Percentiles rank a stretch among this genome's conserved stretches.
Conservation (phyloP, 768 basidiomycete species). For the Pholiota conissans region DNA sequence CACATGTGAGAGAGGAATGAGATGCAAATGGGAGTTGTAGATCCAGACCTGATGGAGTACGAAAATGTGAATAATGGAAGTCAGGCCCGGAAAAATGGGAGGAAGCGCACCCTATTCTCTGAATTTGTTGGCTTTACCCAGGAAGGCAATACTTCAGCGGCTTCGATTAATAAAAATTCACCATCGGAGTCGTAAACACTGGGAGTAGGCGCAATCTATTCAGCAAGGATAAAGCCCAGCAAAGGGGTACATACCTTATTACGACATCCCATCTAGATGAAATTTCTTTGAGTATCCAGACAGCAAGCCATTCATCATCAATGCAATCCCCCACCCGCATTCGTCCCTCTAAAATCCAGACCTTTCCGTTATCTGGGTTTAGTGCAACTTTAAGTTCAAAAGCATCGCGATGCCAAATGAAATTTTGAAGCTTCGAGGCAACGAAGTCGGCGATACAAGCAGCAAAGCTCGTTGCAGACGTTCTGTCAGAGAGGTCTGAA, state of each 20-base stretch:
- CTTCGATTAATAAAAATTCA: slow-evolving; percentile 95
- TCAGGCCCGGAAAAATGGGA: slow-evolving; percentile 30
- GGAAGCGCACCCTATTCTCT: slow-evolving; percentile 81
- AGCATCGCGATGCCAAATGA: slow-evolving; percentile 83
- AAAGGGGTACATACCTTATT: slow-evolving; percentile 56
- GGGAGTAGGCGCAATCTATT: slow-evolving; percentile 2
- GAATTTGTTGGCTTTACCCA: slow-evolving; percentile 94
- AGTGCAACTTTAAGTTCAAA: slow-evolving; percentile 74
- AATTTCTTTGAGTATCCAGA: slow-evolving; percentile 84
- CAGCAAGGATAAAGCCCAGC: neutral
- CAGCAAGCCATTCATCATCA: slow-evolving; percentile 97
- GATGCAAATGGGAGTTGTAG: slow-evolving; percentile 76
- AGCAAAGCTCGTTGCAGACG: slow-evolving; percentile 63
- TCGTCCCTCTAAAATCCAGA: slow-evolving; percentile 72
- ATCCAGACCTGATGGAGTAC: slow-evolving; percentile 83
- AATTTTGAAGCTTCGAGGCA: slow-evolving; percentile 52
- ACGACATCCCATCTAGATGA: slow-evolving; percentile 78
- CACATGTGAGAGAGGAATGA: slow-evolving; percentile 77
- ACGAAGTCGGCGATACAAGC: slow-evolving; percentile 63
- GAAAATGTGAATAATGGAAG: slow-evolving; percentile 27
- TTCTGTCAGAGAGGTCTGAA: slow-evolving; percentile 50
- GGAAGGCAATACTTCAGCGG: slow-evolving; percentile 81
- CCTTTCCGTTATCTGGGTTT: slow-evolving; percentile 34
- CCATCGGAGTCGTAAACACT: slow-evolving; percentile 90
- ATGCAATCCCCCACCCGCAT: slow-evolving; percentile 95